Evolutionary conservation across 768 basidiomycete genomes (phyloP).

Genomic region (Lepiota brunneoincarnata): DNA sequence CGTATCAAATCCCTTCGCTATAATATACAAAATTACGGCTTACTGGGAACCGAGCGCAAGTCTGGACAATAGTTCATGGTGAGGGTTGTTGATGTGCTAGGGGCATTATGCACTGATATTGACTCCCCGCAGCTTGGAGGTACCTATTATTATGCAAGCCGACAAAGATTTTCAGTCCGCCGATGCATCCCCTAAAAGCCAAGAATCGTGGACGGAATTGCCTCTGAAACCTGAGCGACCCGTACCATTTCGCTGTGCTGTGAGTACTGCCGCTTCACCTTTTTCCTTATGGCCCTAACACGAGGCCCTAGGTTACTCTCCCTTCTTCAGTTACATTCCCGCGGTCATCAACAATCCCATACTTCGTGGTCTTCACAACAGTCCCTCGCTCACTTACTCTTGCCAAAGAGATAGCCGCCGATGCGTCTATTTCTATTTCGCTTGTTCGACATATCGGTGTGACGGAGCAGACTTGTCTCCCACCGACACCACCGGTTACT

Average conservation of each 20-base stretch:
- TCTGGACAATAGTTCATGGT: slow-evolving; percentile 45
- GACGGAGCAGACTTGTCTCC: slow-evolving; percentile 36
- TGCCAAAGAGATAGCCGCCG: slow-evolving; percentile 63
- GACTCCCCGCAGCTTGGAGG: slow-evolving; percentile 47
- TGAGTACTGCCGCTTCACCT: slow-evolving; percentile 31
- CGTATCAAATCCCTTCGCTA: slow-evolving; percentile 29
- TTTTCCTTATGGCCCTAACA: slow-evolving; percentile 5
- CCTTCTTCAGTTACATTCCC: slow-evolving; percentile 61
- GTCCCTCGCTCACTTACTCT: slow-evolving; percentile 50
- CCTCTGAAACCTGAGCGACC: slow-evolving; percentile 60
- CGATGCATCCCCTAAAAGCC: slow-evolving; percentile 41
- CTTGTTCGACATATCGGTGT: slow-evolving; percentile 60
- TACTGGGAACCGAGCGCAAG: slow-evolving; percentile 55
- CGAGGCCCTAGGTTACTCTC: slow-evolving; percentile 51
- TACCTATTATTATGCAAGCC: slow-evolving; percentile 60
- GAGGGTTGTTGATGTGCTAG: slow-evolving; percentile 23
- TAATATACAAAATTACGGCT: slow-evolving; percentile 55
- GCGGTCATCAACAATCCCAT: slow-evolving; percentile 61
- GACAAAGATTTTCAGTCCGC: slow-evolving; percentile 58
- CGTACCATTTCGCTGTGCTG: slow-evolving; percentile 65
- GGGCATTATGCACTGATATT: slow-evolving; percentile 10
- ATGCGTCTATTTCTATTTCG: slow-evolving; percentile 69
- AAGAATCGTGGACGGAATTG: slow-evolving; percentile 66
- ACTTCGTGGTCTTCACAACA: slow-evolving; percentile 73
- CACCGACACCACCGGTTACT: slow-evolving; percentile 48